A percentile compares a stretch with the other conserved stretches of the same genome.
Conservation (phyloP, 2,329 filamentous ascomycete species). For the Ceratocystis lukuohia region DNA sequence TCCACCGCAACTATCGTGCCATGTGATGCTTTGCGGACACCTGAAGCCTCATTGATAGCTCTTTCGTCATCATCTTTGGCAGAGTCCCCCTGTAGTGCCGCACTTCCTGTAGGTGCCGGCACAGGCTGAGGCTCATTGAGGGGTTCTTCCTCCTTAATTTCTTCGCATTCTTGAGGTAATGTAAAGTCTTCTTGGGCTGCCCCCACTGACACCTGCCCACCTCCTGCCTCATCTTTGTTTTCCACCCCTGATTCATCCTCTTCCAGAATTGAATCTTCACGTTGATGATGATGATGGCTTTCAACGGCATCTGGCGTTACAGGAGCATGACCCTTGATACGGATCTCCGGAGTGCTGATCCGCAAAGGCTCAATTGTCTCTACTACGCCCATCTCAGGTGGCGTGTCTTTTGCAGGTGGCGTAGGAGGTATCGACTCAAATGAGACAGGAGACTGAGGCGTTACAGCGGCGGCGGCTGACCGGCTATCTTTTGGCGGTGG, state of each 20-base stretch:
- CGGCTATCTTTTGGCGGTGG: background rate
- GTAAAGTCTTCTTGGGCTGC: background rate
- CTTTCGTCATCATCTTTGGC: background rate
- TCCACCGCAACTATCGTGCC: background rate
- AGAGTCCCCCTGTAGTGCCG: background rate
- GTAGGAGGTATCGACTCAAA: constrained; percentile 13
- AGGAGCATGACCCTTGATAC: background rate
- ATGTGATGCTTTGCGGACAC: background rate
- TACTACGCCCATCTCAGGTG: constrained; percentile 1
- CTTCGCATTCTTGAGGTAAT: background rate
- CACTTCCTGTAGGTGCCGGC: background rate
- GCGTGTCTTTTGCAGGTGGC: constrained; percentile 15
- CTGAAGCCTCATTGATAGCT: background rate
- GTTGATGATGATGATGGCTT: background rate
- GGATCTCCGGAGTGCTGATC: background rate
- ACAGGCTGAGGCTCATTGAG: background rate
- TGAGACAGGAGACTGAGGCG: background rate
- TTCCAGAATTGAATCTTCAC: constrained; percentile 7
- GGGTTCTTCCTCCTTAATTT: background rate
- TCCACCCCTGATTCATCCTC: constrained; percentile 1
- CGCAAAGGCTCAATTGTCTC: background rate
- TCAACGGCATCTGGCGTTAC: constrained; percentile 5
- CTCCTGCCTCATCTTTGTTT: constrained; percentile 8
- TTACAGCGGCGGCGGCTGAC: too few species aligned
- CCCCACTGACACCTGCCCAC: background rate